Base-by-base conservation (phyloP, 2,329 filamentous ascomycete species). In the Phaeosphaeriaceae sp. region DNA sequence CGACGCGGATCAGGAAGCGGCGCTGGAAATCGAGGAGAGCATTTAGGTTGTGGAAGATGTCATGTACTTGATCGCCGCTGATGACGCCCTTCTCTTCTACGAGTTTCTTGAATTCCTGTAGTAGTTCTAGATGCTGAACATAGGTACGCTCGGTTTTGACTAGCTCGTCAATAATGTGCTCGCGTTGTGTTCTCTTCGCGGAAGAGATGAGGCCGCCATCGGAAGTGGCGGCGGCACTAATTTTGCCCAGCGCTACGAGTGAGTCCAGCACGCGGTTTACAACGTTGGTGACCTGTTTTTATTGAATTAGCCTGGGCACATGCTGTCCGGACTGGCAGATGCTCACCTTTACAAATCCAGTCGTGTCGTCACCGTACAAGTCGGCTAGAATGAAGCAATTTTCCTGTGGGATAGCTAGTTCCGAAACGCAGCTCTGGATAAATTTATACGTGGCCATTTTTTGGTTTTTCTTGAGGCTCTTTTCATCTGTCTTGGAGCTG, bases 141-240 rank as follows among this genome's bases (percentile, higher is more conserved):
- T 99, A 99, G 75, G 97, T 97, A 55, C 94, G 87, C 75, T 99
- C 94, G 1, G 93, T 97, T 63, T 93, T 90, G 47, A 99, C 88
- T 38, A 99, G 78, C 74, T 99, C 94, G 66, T 89, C 87, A 35
- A 99, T 84, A 53, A 97, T 91, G 72, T 97, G 89, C 65, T 97
- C 90, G 59, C 92, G 87, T 70, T 90, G 84, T 1, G 85, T 85
- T 47, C 86, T 83, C 39, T 87, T 85, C 18, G 77, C 75, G 21
- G 76, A 61, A 39, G 68, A 64, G 15, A 66, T 66, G 9, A 63
- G 66, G 32, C 52, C 76, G 6, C 83, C 83, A 13, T 84, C 81
- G 2, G 70, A 61, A 73, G 76, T 75, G 85, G 80, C 55, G 18
- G 46, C 53, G 17, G 68, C 67, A 26, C 54, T 52, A 47, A 97